Conservation (phyloP, 106 monocot genomes). For the Hemerocallis citrina region DNA sequence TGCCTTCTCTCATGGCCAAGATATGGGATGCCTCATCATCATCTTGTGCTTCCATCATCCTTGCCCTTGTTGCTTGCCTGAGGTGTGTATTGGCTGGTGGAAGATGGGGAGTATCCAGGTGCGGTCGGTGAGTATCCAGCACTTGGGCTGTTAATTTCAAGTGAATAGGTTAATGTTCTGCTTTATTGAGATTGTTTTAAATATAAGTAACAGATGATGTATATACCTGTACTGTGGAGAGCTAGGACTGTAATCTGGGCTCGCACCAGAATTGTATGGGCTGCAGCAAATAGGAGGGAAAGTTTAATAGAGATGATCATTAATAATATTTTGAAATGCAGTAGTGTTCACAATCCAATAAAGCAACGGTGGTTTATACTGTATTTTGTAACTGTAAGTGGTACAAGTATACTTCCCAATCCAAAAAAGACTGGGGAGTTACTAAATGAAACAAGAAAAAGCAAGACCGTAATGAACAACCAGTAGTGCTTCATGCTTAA, state of each 20-base stretch:
- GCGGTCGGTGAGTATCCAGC: conserved; percentile 93
- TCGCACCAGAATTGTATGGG: conserved; percentile 20
- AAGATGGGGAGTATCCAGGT: conserved; percentile 86
- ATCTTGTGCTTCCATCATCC: conserved; percentile 32
- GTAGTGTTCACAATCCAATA: background rate
- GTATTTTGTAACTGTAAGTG: background rate
- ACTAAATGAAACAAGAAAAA: background rate
- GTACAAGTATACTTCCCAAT: background rate
- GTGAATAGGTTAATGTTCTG: background rate
- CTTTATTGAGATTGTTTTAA: background rate
- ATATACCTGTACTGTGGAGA: conserved; percentile 83
- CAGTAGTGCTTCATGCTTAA: too few species aligned
- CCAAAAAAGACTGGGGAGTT: background rate
- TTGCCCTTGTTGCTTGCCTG: conserved; percentile 67
- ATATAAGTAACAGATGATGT: background rate
- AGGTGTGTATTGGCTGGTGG: conserved; percentile 83
- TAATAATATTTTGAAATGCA: background rate
- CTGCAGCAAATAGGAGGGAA: conserved; percentile 17
- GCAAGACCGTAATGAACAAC: background rate
- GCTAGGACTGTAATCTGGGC: conserved; percentile 87
- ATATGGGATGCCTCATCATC: too few species aligned
- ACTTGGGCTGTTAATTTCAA: conserved; percentile 56
- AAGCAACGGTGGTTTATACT: background rate
- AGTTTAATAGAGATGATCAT: background rate
- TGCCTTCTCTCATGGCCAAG: too few species aligned